These are phyloP conservation scores for Trametes maxima DNA, from an alignment of 768 basidiomycete species.

Conservation along the genomic window DNA sequence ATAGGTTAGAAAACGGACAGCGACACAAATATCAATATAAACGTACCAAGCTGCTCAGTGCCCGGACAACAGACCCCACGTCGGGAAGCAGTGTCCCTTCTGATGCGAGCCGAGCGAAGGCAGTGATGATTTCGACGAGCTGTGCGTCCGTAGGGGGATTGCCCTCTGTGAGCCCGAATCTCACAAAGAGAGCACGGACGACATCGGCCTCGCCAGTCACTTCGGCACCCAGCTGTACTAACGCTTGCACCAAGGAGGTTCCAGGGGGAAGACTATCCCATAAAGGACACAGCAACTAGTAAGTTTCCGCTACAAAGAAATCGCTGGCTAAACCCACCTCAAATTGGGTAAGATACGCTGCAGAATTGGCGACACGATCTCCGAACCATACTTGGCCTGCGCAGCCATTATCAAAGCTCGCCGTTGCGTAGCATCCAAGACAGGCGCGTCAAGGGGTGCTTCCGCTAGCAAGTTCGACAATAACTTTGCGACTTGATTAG, in stretches of 20 bases:
- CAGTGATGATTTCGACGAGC: conserved; percentile 70
- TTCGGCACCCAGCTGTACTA: conserved; percentile 79
- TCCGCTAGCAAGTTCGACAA: conserved; percentile 81
- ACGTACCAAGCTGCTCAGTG: conserved; percentile 75
- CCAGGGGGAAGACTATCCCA: conserved; percentile 61
- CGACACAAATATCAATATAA: too few species aligned
- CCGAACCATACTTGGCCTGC: conserved; percentile 79
- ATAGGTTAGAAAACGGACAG: conserved; percentile 11
- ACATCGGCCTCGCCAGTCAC: conserved; percentile 75
- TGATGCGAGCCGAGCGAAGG: conserved; percentile 65
- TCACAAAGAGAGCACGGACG: conserved; percentile 64
- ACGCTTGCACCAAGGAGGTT: conserved; percentile 70
- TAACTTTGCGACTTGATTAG: conserved; percentile 75
- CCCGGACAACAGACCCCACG: conserved; percentile 71
- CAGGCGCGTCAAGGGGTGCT: conserved; percentile 64
- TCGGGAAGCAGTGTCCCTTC: conserved; percentile 78
- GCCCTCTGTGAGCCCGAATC: conserved; percentile 75
- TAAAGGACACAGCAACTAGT: not conserved
- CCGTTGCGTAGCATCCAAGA: conserved; percentile 72
- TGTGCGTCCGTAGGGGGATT: conserved; percentile 73
- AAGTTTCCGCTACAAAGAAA: not conserved
- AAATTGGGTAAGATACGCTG: conserved; percentile 73
- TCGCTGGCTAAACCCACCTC: conserved; percentile 49
- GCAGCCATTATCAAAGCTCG: conserved; percentile 74
- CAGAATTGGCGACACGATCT: conserved; percentile 72